phyloP scores from a whole-genome alignment of 169 alveolate genomes.

The Cytauxzoon felis region DNA sequence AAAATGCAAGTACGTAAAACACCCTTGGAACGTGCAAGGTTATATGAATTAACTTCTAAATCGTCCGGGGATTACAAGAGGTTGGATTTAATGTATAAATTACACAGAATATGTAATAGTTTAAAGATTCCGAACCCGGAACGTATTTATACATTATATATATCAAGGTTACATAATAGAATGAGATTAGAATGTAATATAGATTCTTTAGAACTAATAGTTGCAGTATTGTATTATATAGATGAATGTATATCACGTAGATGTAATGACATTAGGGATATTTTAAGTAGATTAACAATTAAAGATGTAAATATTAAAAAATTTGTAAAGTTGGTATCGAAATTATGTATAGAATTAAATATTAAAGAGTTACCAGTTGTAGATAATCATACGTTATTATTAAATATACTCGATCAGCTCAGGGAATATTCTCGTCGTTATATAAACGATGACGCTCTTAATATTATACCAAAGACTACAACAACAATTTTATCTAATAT shows the following conservation, averaged over 20 bases:
- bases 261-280: constrained; percentile 22
- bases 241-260: constrained; percentile 26
- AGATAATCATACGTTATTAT: constrained; percentile 5
- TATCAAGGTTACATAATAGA: constrained; percentile 26
- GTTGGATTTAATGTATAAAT: constrained; percentile 14
- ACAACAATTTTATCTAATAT: constrained; percentile 4
- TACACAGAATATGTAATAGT: constrained; percentile 18
- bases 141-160: constrained; percentile 23
- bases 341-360: constrained; percentile 17
- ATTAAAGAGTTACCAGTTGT: constrained; percentile 11
- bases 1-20: no score
- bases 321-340: constrained; percentile 19
- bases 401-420: constrained; percentile 42
- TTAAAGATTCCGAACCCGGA: constrained; percentile 32
- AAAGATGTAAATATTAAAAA: background rate
- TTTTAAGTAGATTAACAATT: background rate
- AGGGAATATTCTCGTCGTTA: background rate
- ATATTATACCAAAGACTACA: background rate
- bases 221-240: constrained; percentile 43
- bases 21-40: constrained; percentile 1
- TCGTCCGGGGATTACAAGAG: constrained; percentile 17
- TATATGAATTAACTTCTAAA: background rate
- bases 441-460: background rate
- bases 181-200: constrained; percentile 9
- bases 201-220: constrained; percentile 19